Evolutionary conservation across 2,329 filamentous ascomycete species (phyloP), one percentile per base, ranked within the genome.

Genomic region (Aspergillus sp.): DNA sequence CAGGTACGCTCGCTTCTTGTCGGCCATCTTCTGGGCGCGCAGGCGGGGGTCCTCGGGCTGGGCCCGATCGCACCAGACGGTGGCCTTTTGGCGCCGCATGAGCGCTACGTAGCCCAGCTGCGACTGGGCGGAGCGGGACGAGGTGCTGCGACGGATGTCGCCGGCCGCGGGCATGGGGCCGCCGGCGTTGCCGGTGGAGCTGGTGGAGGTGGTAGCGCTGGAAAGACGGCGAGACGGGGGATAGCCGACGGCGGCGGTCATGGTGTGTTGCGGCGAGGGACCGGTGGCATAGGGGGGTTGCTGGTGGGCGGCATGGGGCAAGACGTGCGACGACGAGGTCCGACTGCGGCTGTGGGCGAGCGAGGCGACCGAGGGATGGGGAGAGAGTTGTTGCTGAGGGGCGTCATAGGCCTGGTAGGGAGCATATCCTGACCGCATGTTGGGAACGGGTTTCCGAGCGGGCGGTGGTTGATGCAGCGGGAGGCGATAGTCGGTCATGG

Each of bases 31-130:
- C 65, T 92, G 88, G 23, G 91, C 91, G 3, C 88, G 77, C 52
- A 94, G 77, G 47, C 91, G 83, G 0, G 93, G 90, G 69, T 99
- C 94, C 72, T 97, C 91, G 57, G 89, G 86, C 71, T 99, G 94
- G 9, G 93, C 84, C 49, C 92, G 88, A 69, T 97, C 94, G 76
- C 92, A 97, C 94, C 94, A 99, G 4, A 99, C 94, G 0, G 94
- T 99, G 29, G 91, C 94, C 71, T 97, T 97, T 74, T 99, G 94
- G 71, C 92, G 93, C 57, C 94, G 86, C 76, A 99, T 87, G n/a
- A 97, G 81, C 32, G 94, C 92, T 47, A 99, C 94, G 72, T 99
- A 99, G 59, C 91, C 87, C n/a, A 88, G 76, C 56, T 83, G 82
- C 14, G 78, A 78, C 50, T 77, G 78, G 57, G 81, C 83, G 19